These are phyloP conservation scores for Aspergillus awamori DNA, from an alignment of 2,329 filamentous ascomycete genomes.

Conservation along the genomic window DNA sequence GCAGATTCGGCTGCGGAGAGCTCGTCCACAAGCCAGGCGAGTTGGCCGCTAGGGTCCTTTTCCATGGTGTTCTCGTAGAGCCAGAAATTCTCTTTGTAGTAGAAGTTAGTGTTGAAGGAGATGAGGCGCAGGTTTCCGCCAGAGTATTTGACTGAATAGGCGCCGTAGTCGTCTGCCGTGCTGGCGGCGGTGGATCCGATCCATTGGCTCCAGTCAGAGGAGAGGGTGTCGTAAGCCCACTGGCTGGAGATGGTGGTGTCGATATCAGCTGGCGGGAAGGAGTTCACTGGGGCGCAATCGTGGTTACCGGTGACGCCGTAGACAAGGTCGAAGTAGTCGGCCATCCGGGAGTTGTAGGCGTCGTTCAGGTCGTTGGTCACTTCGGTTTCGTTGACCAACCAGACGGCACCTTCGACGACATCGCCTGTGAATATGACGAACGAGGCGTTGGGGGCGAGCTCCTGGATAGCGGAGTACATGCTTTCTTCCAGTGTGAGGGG, in stretches of 20 bases:
- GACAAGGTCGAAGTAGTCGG: conserved; percentile 44
- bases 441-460: conserved; percentile 46
- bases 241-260: conserved; percentile 46
- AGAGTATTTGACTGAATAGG: conserved; percentile 54
- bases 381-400: conserved; percentile 40
- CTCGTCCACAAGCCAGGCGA: conserved; percentile 55
- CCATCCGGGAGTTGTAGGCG: conserved; percentile 52
- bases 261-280: conserved; percentile 49
- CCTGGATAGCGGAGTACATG: conserved; percentile 50
- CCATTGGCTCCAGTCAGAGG: conserved; percentile 54
- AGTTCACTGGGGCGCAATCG: conserved; percentile 56
- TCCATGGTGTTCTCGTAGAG: conserved; percentile 58
- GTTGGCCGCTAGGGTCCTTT: conserved; percentile 53
- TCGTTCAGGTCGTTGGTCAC: conserved; percentile 44
- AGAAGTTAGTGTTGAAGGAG: conserved; percentile 39
- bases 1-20: conserved; percentile 57
- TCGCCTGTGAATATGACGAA: conserved; percentile 64
- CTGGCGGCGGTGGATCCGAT: conserved; percentile 44
- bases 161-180: conserved; percentile 48
- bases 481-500: conserved; percentile 57
- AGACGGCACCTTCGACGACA: conserved; percentile 55
- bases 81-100: conserved; percentile 46
- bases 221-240: conserved; percentile 57
- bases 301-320: conserved; percentile 61
- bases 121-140: conserved; percentile 58